A percentile compares a stretch with the other conserved stretches of the same genome.
Evolutionary conservation across 192 early-diverging fungal species (phyloP).

Genomic region (Polychytrium aggregatum): DNA sequence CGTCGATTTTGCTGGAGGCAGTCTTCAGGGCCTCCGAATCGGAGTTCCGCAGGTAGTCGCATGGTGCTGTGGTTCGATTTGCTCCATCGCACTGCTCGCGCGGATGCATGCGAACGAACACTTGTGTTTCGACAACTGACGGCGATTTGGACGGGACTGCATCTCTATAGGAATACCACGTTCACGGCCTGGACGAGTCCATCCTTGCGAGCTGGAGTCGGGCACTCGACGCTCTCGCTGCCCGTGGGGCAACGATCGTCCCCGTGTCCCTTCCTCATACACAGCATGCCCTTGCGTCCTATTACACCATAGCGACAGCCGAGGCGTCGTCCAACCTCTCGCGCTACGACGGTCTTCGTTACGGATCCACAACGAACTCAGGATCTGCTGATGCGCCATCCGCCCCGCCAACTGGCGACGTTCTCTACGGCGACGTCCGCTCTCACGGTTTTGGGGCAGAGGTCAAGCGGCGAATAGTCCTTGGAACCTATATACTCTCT

Average conservation of each 20-base stretch:
- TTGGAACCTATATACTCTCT: constrained; percentile 79
- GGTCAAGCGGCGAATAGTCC: constrained; percentile 69
- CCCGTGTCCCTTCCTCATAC: constrained; percentile 63
- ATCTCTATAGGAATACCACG: constrained; percentile 53
- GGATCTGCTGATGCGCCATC: neutral
- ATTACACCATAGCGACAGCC: constrained; percentile 79
- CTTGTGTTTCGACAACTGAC: too few species aligned
- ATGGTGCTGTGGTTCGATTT: too few species aligned
- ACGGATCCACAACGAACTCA: constrained; percentile 34
- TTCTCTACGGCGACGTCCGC: constrained; percentile 48
- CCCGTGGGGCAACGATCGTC: constrained; percentile 54
- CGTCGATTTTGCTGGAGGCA: constrained; percentile 6
- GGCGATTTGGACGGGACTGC: constrained; percentile 8
- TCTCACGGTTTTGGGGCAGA: constrained; percentile 65
- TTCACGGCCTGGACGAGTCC: constrained; percentile 51
- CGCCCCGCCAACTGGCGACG: neutral
- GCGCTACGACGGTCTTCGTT: constrained; percentile 77
- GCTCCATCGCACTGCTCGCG: too few species aligned
- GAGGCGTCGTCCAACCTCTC: constrained; percentile 88
- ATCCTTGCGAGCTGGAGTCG: constrained; percentile 47
- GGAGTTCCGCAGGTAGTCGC: constrained; percentile 51
- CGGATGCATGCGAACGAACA: too few species aligned
- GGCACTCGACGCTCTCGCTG: constrained; percentile 41
- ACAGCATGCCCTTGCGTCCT: constrained; percentile 60
- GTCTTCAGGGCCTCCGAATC: constrained; percentile 37